Conservation (phyloP, 139 green algal genomes). For the Medakamo hakoo region DNA sequence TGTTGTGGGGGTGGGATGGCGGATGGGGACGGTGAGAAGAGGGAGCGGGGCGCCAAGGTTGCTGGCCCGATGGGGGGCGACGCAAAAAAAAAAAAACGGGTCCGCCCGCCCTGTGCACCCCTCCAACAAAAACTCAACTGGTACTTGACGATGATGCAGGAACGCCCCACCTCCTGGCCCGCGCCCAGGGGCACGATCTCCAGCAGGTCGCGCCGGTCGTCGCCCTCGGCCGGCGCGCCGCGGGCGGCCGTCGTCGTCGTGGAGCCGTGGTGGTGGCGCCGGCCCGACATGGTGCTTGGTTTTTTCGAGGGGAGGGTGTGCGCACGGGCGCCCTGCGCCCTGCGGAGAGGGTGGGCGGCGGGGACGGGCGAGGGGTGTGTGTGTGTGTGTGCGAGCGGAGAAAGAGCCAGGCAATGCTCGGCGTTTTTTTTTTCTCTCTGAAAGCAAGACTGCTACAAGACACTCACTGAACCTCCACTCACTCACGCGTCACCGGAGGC, state of each 20-base stretch:
- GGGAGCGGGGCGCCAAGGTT: too few relatives aligned
- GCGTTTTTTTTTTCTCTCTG: too few relatives aligned
- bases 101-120: neutral
- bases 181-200: conserved; percentile 79
- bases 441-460: too few relatives aligned
- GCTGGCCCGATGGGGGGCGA: too few relatives aligned
- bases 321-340: neutral
- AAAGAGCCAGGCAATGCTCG: too few relatives aligned
- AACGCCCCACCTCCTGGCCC: conserved; percentile 87
- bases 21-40: conserved; percentile 1
- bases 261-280: neutral
- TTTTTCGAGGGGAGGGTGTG: neutral
- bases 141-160: conserved; percentile 84
- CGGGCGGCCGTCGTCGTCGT: neutral
- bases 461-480: too few relatives aligned
- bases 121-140: conserved; percentile 31
- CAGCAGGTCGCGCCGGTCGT: neutral
- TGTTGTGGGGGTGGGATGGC: neutral
- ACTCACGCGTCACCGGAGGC: too few relatives aligned
- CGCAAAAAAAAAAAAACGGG: too few relatives aligned
- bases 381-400: too few relatives aligned
- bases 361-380: too few relatives aligned
- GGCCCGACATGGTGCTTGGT: neutral
- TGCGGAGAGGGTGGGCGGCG: neutral
- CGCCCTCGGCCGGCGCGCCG: neutral